Evolutionary conservation across 2,329 filamentous ascomycete genomes (phyloP), one percentile per base, ranked within the genome.

Genomic region (Grosmannia huntii): DNA sequence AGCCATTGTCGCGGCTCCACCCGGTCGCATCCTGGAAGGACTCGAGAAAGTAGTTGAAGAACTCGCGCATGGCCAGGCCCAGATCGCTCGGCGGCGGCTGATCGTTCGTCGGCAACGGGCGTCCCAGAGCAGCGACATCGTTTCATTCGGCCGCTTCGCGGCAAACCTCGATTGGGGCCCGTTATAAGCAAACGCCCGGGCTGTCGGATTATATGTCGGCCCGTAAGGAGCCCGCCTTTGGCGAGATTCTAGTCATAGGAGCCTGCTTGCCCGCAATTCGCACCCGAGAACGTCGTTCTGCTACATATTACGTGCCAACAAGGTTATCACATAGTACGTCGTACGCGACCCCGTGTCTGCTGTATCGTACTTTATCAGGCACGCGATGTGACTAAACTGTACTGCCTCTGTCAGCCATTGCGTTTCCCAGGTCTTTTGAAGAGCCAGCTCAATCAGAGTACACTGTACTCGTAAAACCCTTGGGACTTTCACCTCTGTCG

Each of bases 31-130:
- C 80, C 71, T 90, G 89, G 75, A 96, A 96, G 67, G 89, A 88
- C 74, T 87, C 82, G 74, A 95, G 90, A 76, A 96, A 86, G 76
- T 95, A 92, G 74, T 95, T 90, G 89, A 96, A 95, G 77, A 96
- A 96, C 74, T 91, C 87, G 75, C 94, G 85, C 91, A 96, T 96
- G 57, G 57, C 74, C 62, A 28, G 50, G 48, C 48, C 48, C 28
- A 23, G 16, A 49, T 31, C 46, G 21, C 31, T 33, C n/a, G 4
- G 11, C 23, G 23, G n/a, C 21, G n/a, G 31, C n/a, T n/a, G 27
- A 27, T 27, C 16, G 38, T 38, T 14, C 36, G 5, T 9, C 41
- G 25, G 25, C 41, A 14, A 31, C 23, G 53, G 9, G 9, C n/a
- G 19, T 31, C 25, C 27, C 31, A 25, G 21, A 27, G 23, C 23